Base-by-base conservation (phyloP, 2,329 filamentous ascomycete genomes). In the Hypoxylon sp. region DNA sequence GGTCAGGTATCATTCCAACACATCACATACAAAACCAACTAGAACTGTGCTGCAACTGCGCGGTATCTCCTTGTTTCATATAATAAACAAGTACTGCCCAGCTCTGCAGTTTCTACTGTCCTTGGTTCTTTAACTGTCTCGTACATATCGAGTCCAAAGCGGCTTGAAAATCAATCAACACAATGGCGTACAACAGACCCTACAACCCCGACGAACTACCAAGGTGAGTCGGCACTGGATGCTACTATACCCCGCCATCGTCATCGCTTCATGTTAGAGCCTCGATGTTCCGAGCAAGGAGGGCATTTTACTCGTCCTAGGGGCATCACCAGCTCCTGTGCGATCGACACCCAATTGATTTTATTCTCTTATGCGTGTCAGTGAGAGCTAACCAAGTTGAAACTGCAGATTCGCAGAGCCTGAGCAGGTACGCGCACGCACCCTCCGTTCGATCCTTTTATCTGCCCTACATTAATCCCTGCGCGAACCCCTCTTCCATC, bases 181-280 rank as follows among this genome's bases (percentile, higher is more conserved):
- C 52, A 38, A 98, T 98, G 95, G 95, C 95, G 62, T 98, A 98
- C 86, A 97, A 97, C 82, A 90, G 90, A 80, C 89, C 91, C 61
- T 96, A 94, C 84, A 97, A 99, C 80, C 94, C 94, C 34, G 95
- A 99, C 84, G 93, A 94, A 78, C 89, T 99, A 71, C 95, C 95
- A 78, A 93, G 93, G 92, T 96, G 86, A 83, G 91, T 81, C 45
- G 48, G 36, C 62, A 17, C 46, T 36, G 25, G 48, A 46, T 58
- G 28, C 19, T 38, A 25, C 41, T 56, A 57, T 71, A 75, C 74
- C 74, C 74, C 74, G 73, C 74, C 65, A 72, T 67, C 70, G 65
- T 71, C 69, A 70, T 68, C 58, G 38, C 60, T 60, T 30, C 25
- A 32, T 17, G 23, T 45, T 34, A n/a, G 50, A 60, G 34, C 46